Evolutionary conservation across 2,329 filamentous ascomycete genomes (phyloP), one percentile per base, ranked within the genome.

Genomic region (Stagonosporopsis tanaceti): DNA sequence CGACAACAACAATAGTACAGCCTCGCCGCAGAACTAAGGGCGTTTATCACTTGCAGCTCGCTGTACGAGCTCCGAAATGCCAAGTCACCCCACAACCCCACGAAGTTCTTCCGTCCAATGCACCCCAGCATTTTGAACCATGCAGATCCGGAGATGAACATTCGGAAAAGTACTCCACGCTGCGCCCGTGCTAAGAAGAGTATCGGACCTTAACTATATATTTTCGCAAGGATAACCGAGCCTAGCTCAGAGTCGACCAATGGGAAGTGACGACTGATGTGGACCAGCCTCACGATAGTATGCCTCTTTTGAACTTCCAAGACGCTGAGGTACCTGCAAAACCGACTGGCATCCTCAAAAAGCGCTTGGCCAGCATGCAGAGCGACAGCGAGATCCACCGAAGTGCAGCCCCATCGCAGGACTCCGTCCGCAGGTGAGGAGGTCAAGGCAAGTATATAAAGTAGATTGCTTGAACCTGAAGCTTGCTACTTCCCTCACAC

Each of bases 71-170:
- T 39, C 53, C 39, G 39, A 45, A 17, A 27, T 40, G 53, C 53
- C 53, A 56, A 56, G 39, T 34, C 32, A 38, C 53, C 53, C 53
- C 47, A 39, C 47, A 54, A 47, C 22, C 22, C 32, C 44, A 11
- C 32, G 35, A 27, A 54, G 38, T 48, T 54, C 38, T 54, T 54
- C 51, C 51, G 38, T 54, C 51, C 51, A 54, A 30, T 54, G 37
- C 38, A 22, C 22, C 45, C 51, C 12, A 37, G 37, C 40, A 38
- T 22, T 20, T 28, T 20, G 20, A 30, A 30, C 12, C 22, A 25
- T 20, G 51, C 30, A 48, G 30, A 22, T 54, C 38, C 48, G 39
- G 48, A 44, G 25, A 42, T 24, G 39, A 22, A 28, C 15, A 9
- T 8, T 42, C 51, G 51, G 51, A 54, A 54, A 54, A 54, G 30